A percentile compares a stretch with the other conserved stretches of the same genome.
These are phyloP conservation scores for Hippophae tibetana DNA, from an alignment of 306 rosid genomes.

Conservation along the genomic window DNA sequence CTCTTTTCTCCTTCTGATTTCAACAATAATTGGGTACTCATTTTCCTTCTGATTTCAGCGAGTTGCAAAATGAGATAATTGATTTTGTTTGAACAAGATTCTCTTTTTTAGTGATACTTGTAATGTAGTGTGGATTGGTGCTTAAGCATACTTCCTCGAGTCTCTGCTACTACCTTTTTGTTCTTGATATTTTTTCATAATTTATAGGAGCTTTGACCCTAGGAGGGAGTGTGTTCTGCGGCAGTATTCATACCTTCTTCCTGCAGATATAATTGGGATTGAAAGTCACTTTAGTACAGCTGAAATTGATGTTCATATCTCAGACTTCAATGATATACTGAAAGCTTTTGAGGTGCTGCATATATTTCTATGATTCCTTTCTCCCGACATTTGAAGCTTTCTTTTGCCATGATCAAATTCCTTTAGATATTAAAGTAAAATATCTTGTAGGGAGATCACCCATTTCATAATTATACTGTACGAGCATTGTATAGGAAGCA, in stretches of 20 bases:
- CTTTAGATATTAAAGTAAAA: slow-evolving; percentile 11
- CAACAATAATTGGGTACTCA: background rate
- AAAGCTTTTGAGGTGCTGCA: slow-evolving; percentile 59
- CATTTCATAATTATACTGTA: slow-evolving; percentile 88
- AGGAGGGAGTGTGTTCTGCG: slow-evolving; percentile 74
- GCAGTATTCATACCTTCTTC: slow-evolving; percentile 72
- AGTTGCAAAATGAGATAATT: background rate
- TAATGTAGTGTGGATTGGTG: no score
- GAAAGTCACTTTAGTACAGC: slow-evolving; percentile 33
- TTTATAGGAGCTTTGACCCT: slow-evolving; percentile 73
- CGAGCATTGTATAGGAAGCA: slow-evolving; percentile 61
- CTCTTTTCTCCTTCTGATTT: background rate
- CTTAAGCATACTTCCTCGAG: background rate
- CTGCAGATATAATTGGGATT: slow-evolving; percentile 76
- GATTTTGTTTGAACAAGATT: background rate
- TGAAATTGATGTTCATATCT: slow-evolving; percentile 59
- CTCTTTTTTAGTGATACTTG: background rate
- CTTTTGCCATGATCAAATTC: background rate
- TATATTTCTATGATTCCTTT: background rate
- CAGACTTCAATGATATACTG: slow-evolving; percentile 65
- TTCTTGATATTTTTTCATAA: slow-evolving; percentile 11
- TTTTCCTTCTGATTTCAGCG: background rate
- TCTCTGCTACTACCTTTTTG: background rate
- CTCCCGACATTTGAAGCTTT: slow-evolving; percentile 1
- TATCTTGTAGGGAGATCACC: slow-evolving; percentile 62